phyloP scores from a whole-genome alignment of 2,329 filamentous ascomycete species.

The Gliomastix tumulicola region DNA sequence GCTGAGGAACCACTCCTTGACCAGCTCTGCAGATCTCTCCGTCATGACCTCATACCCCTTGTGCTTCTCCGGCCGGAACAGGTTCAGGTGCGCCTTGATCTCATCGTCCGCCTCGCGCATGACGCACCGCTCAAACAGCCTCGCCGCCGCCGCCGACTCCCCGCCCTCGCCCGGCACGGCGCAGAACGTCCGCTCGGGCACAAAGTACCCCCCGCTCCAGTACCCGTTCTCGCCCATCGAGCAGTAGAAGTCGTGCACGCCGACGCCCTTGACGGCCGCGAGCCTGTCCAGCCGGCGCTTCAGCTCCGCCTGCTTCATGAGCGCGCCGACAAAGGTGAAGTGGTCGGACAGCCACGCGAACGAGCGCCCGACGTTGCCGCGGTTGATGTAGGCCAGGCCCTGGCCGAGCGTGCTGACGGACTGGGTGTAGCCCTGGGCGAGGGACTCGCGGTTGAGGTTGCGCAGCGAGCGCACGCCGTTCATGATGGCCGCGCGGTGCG shows the following conservation, averaged over 20 bases:
- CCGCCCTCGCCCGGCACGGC: conserved; percentile 49
- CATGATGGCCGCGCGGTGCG: conserved; percentile 64
- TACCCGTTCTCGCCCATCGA: conserved; percentile 66
- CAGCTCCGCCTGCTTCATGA: conserved; percentile 68
- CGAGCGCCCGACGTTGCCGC: conserved; percentile 56
- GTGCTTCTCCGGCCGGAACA: conserved; percentile 59
- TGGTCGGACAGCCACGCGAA: conserved; percentile 76
- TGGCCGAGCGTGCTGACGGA: conserved; percentile 42
- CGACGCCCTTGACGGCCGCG: conserved; percentile 53
- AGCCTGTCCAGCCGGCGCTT: conserved; percentile 59
- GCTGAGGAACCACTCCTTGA: conserved; percentile 49
- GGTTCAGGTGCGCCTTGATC: conserved; percentile 61
- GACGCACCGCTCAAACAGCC: conserved; percentile 43
- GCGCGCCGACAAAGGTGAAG: conserved; percentile 76
- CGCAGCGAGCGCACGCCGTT: conserved; percentile 36
- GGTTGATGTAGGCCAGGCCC: conserved; percentile 49
- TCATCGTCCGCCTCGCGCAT: conserved; percentile 65
- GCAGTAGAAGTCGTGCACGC: conserved; percentile 70
- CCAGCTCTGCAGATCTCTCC: conserved; percentile 47
- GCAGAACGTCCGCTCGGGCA: conserved; percentile 72
- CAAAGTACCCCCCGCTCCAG: conserved; percentile 52
- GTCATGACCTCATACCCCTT: conserved; percentile 58
- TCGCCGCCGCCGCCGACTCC: conserved; percentile 19
- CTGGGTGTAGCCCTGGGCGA: conserved; percentile 40
- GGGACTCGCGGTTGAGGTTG: conserved; percentile 37